Conservation (phyloP, 2,329 filamentous ascomycete species). For the Metarhizium guizhouense region DNA sequence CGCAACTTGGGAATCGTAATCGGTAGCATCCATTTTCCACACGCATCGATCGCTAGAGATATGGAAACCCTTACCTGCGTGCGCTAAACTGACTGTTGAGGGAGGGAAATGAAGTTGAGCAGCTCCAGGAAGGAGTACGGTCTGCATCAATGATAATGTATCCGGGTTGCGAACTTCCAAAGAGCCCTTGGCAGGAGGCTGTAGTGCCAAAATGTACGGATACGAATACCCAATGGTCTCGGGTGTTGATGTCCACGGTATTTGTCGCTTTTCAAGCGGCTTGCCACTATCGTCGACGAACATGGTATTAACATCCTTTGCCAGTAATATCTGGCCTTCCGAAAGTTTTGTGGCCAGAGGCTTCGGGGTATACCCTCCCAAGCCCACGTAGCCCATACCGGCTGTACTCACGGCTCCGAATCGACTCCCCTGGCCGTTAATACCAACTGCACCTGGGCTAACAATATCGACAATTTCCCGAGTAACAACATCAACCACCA, state of each 20-base stretch:
- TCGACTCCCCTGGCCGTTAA: constrained; percentile 55
- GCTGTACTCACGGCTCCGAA: constrained; percentile 77
- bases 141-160: constrained; percentile 83
- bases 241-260: constrained; percentile 85
- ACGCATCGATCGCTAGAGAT: constrained; percentile 85
- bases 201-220: constrained; percentile 83
- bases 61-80: constrained; percentile 92
- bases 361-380: constrained; percentile 84
- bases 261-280: constrained; percentile 71
- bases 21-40: constrained; percentile 91
- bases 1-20: constrained; percentile 84
- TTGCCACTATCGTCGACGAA: constrained; percentile 84
- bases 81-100: constrained; percentile 85
- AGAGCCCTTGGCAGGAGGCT: constrained; percentile 71
- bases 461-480: constrained; percentile 68
- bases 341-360: constrained; percentile 76
- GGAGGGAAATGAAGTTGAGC: constrained; percentile 84
- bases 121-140: constrained; percentile 71
- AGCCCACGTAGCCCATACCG: constrained; percentile 94
- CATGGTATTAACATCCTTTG: constrained; percentile 93
- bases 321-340: constrained; percentile 80
- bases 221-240: constrained; percentile 95
- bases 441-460: constrained; percentile 62
- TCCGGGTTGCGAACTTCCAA: constrained; percentile 90
- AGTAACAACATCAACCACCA: constrained; percentile 76